Evolutionary conservation across 164 flowering plant genomes (phyloP).

Genomic region (Malania oleifera): DNA sequence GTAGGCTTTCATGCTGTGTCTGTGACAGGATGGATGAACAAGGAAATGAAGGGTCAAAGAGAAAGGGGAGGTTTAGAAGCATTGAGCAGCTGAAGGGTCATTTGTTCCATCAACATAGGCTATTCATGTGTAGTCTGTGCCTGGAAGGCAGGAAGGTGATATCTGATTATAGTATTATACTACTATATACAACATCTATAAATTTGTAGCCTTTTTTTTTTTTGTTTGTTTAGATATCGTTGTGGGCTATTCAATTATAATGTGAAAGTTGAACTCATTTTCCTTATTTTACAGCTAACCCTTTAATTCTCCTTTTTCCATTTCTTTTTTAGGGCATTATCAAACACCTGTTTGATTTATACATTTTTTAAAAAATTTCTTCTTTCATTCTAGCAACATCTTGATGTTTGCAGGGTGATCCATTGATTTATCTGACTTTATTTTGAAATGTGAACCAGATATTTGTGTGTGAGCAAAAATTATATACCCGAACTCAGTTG

Average conservation of each 20-base stretch:
- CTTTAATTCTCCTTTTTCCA: too few relatives aligned
- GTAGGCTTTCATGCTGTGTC: constrained; percentile 5
- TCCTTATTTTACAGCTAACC: not conserved
- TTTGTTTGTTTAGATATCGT: not conserved
- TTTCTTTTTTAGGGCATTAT: too few relatives aligned
- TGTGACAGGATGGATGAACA: constrained; percentile 4
- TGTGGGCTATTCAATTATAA: not conserved
- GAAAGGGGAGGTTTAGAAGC: not conserved
- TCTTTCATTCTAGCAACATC: too few relatives aligned
- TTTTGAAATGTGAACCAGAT: constrained; percentile 34
- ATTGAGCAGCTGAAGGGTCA: constrained; percentile 7
- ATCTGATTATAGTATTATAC: not conserved
- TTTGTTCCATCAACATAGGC: constrained; percentile 2
- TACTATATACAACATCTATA: not conserved
- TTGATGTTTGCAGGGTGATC: too few relatives aligned
- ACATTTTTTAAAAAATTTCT: too few relatives aligned
- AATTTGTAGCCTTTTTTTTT: not conserved
- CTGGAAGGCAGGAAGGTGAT: constrained; percentile 5
- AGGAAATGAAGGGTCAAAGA: not conserved
- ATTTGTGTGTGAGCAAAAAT: constrained; percentile 92
- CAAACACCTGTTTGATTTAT: too few relatives aligned
- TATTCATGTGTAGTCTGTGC: constrained; percentile 4
- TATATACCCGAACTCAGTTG: constrained; percentile 81
- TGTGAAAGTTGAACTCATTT: not conserved
- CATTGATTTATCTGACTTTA: too few relatives aligned